phyloP scores from a whole-genome alignment of 305 asterid species.

The Fraxinus greggii region DNA sequence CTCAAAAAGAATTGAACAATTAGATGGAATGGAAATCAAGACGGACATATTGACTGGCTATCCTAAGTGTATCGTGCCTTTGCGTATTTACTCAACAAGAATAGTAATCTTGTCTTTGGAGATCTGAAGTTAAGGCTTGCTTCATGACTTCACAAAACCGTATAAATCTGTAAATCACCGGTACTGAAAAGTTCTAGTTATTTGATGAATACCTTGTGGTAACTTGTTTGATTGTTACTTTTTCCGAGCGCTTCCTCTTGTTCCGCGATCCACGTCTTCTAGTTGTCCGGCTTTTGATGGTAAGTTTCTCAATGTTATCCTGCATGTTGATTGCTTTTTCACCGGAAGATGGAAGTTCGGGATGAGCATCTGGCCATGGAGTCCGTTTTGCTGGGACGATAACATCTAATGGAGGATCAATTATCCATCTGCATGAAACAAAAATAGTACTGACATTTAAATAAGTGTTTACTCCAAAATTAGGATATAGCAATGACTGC shows the following conservation, averaged over 20 bases:
- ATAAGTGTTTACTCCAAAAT: neutral
- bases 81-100: conserved; percentile 18
- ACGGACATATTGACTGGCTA: conserved; percentile 19
- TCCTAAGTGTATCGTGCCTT: conserved; percentile 6
- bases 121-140: conserved; percentile 18
- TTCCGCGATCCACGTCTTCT: conserved; percentile 66
- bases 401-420: conserved; percentile 80
- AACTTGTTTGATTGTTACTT: conserved; percentile 42
- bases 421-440: conserved; percentile 65
- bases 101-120: neutral
- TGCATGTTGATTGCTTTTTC: conserved; percentile 45
- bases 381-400: conserved; percentile 89
- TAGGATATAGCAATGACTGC: neutral
- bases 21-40: neutral
- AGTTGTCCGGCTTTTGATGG: conserved; percentile 43
- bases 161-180: neutral
- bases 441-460: neutral
- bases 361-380: conserved; percentile 95
- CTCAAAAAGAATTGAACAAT: neutral
- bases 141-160: conserved; percentile 12
- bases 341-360: conserved; percentile 56
- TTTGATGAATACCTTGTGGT: conserved; percentile 30
- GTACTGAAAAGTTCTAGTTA: conserved; percentile 11
- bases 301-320: conserved; percentile 52
- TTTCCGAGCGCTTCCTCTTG: conserved; percentile 62